Evolutionary conservation across 1,284 basidiomycete species (phyloP).

Genomic region (Heterobasidion parviporum): DNA sequence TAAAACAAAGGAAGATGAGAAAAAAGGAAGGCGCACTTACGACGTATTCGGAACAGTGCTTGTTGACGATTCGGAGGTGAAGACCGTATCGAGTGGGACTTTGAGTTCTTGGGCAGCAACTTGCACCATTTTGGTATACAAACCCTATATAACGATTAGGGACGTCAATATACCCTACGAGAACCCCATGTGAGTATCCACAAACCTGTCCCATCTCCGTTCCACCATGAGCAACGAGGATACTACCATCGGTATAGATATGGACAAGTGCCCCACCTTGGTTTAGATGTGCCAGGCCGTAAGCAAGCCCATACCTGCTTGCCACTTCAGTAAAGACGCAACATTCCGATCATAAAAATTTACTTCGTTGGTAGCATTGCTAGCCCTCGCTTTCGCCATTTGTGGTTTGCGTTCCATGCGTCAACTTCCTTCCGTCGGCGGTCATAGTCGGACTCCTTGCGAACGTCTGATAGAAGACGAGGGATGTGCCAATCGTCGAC

Average conservation of each 20-base stretch:
- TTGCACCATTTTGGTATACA: background rate
- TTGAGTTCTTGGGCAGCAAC: background rate
- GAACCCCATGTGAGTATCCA: background rate
- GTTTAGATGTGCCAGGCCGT: background rate
- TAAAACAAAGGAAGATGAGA: background rate
- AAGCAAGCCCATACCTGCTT: background rate
- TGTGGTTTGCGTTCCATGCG: background rate
- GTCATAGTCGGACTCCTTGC: background rate
- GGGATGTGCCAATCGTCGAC: background rate
- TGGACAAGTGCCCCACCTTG: background rate
- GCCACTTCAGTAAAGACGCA: background rate
- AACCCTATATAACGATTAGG: background rate
- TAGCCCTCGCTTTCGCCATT: background rate
- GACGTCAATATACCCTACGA: background rate
- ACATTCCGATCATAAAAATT: background rate
- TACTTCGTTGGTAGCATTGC: background rate
- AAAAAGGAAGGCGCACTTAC: background rate
- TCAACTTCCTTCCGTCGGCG: background rate
- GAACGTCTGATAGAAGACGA: background rate
- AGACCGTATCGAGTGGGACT: background rate
- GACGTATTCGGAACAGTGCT: background rate
- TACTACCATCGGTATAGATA: background rate
- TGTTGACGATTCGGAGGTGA: background rate
- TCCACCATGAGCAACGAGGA: background rate
- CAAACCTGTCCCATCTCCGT: background rate